Percentiles rank a stretch among this genome's conserved stretches.
Conservation (phyloP, 2,329 filamentous ascomycete species). For the Pseudogymnoascus sp. region DNA sequence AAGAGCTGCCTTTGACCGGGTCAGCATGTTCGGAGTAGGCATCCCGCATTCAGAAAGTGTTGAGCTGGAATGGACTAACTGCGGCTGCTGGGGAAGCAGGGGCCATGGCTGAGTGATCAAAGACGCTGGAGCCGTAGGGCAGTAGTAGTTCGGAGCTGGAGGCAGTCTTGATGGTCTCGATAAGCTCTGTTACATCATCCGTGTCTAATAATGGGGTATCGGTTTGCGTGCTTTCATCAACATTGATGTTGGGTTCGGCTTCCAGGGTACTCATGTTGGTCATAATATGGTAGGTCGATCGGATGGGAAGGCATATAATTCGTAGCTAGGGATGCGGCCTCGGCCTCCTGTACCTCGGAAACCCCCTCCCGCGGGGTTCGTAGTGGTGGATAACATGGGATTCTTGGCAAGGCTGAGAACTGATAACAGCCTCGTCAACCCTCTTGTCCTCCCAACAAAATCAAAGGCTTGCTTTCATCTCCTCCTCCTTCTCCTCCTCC, state of each 20-base stretch:
- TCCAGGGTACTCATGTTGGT: conserved; percentile 1
- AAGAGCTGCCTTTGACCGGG: conserved; percentile 29
- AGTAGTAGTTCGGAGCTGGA: conserved; percentile 14
- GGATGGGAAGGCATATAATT: not conserved
- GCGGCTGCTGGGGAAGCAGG: conserved; percentile 23
- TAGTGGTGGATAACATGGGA: conserved; percentile 1
- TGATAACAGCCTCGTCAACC: not conserved
- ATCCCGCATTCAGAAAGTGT: not conserved
- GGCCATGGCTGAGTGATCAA: conserved; percentile 27
- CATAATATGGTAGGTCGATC: not conserved
- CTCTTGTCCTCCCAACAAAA: not conserved
- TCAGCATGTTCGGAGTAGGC: conserved; percentile 12
- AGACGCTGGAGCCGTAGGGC: conserved; percentile 13
- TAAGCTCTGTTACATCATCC: conserved; percentile 20
- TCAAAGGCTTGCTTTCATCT: not conserved
- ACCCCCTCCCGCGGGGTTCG: not conserved
- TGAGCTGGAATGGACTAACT: conserved; percentile 19
- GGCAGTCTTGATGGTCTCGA: conserved; percentile 24
- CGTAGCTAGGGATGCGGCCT: not conserved
- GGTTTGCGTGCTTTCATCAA: conserved; percentile 1
- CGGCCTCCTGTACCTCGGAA: conserved; percentile 3
- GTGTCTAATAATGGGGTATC: not conserved
- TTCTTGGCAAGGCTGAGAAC: conserved; percentile 4
- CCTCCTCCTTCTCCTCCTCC: no score
- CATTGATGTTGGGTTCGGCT: not conserved